These are phyloP conservation scores for Hyaloscypha hepaticicola DNA, from an alignment of 495 filamentous ascomycete genomes.

Conservation along the genomic window DNA sequence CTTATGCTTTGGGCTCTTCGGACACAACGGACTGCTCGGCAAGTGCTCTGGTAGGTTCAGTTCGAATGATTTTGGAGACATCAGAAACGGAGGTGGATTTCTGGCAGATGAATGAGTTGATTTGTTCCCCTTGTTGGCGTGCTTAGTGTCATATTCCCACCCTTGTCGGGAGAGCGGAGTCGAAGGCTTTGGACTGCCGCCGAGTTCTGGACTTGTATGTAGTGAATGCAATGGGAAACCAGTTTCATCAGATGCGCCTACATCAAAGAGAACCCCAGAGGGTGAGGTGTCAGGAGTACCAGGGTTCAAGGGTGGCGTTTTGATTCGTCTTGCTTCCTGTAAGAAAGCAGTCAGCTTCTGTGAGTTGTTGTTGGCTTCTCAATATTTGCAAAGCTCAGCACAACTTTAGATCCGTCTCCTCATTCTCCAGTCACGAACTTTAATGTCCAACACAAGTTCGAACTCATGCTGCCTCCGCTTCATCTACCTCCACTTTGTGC, in stretches of 20 bases:
- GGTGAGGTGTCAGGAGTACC: constrained; percentile 33
- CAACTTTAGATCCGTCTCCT: no score
- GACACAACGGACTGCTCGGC: constrained; percentile 63
- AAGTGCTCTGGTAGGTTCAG: constrained; percentile 64
- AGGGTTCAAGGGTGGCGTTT: constrained; percentile 46
- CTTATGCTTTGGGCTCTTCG: constrained; percentile 53
- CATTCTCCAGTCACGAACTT: background rate
- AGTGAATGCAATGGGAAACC: background rate
- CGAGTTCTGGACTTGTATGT: background rate
- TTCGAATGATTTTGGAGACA: constrained; percentile 38
- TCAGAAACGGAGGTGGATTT: background rate
- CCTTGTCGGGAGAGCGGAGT: background rate
- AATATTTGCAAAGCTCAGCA: no score
- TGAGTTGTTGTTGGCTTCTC: background rate
- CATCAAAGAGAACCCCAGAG: constrained; percentile 51
- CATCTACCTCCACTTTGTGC: no score
- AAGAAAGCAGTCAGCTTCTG: background rate
- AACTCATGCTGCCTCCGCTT: no score
- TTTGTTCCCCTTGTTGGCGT: constrained; percentile 1
- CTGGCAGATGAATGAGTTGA: background rate
- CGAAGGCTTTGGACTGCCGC: background rate
- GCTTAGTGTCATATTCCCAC: constrained; percentile 18
- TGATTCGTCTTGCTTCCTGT: constrained; percentile 48
- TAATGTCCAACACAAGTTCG: background rate
- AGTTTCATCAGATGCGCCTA: constrained; percentile 26